Evolutionary conservation across 495 filamentous ascomycete genomes (phyloP), one percentile per base, ranked within the genome.

Genomic region (Podospora didyma): DNA sequence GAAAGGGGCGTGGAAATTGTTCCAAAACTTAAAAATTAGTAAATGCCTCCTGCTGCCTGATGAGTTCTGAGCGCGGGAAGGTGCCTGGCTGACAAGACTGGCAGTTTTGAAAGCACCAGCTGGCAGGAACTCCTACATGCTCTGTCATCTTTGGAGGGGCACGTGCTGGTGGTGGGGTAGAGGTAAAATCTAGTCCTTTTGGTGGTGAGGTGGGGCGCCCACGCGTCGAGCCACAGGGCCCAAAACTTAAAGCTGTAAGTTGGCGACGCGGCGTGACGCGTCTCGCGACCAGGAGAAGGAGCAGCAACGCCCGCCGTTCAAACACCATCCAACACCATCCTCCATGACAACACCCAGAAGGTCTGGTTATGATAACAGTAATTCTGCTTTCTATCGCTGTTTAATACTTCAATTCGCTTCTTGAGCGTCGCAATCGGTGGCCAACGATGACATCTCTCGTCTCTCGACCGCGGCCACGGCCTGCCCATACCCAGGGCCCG

Each of bases 401-500:
- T 23, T 19, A 47, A 49, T 45, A 46, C 22, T 34, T 26, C 7
- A 22, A 42, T 19, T 45, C 26, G 26, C 26, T 31, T 31, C 26
- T 37, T 0, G 22, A 26, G 7, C 10, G 17, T 53, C 16, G 9
- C 19, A 6, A 52, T 19, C 11, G n/a, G n/a, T n/a, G n/a, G 61
- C 39, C 48, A 14, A 41, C 37, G 53, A 82, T 82, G 80, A 67
- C 78, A 34, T 75, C 76, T 1, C 71, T 74, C 53, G 75, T 78
- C 44, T 69, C 69, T 21, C 73, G 76, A 17, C 71, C 77, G 2
- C 73, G 78, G 56, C 70, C 74, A 23, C 65, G 80, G 51, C 79
- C 79, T 7, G 80, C 78, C 7, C 79, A 83, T 64, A 81, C 78
- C 22, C 68, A 71, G 49, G 80, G 80, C 11, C 64, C 75, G 37